Evolutionary conservation across 495 filamentous ascomycete species (phyloP).

Genomic region (Hyphodiscus hymeniophilus): DNA sequence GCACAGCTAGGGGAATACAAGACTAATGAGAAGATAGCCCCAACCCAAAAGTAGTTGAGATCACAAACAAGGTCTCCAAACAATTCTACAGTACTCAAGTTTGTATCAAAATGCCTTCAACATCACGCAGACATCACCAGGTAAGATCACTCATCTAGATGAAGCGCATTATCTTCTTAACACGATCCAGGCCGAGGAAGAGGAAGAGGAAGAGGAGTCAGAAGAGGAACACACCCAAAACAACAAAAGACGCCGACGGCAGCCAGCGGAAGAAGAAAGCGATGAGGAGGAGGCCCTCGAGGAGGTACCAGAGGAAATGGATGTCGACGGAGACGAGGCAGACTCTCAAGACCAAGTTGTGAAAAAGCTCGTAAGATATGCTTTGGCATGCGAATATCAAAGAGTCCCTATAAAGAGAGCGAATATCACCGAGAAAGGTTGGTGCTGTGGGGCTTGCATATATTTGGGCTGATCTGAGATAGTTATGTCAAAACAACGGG

Average conservation of each 20-base stretch:
- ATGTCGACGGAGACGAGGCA: conserved; percentile 25
- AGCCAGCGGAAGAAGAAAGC: conserved; percentile 17
- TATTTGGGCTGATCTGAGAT: conserved; percentile 2
- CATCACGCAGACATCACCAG: conserved; percentile 8
- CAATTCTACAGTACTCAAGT: not conserved
- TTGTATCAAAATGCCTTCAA: conserved; percentile 15
- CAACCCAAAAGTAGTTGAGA: no score
- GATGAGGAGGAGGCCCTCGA: conserved; percentile 27
- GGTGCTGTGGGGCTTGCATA: not conserved
- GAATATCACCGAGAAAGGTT: conserved; percentile 71
- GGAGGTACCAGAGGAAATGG: conserved; percentile 28
- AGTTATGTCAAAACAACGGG: conserved; percentile 45
- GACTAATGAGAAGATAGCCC: no score
- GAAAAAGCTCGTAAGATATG: conserved; percentile 88
- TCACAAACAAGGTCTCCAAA: no score
- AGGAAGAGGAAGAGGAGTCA: conserved; percentile 9
- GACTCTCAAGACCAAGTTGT: conserved; percentile 55
- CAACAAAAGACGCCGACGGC: conserved; percentile 13
- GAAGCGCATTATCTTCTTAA: not conserved
- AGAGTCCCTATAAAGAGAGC: conserved; percentile 65
- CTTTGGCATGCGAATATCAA: conserved; percentile 81
- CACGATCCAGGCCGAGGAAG: conserved; percentile 8
- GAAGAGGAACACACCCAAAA: conserved; percentile 16
- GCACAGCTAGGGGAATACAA: no score
- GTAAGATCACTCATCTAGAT: conserved; percentile 2